Percentiles rank a stretch among this genome's conserved stretches.
phyloP scores from a whole-genome alignment of 225 moss, liverwort and hornwort genomes.

The Climacium dendroides region DNA sequence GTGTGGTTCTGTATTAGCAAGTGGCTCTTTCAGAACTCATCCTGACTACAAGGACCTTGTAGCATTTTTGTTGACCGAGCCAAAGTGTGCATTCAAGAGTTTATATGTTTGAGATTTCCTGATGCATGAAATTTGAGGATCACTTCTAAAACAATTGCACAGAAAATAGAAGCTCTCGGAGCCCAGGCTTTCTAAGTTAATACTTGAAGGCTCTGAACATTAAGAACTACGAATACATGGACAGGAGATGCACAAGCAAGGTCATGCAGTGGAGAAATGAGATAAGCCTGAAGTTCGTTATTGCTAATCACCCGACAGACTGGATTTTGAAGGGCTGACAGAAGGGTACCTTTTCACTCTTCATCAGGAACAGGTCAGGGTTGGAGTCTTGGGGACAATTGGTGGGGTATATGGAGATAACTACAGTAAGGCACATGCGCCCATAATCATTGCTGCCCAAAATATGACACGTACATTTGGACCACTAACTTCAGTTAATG shows the following conservation, averaged over 20 bases:
- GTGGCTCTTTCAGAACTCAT: not conserved
- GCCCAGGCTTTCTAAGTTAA: not conserved
- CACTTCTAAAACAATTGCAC: not conserved
- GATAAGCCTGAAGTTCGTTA: not conserved
- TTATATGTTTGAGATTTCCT: not conserved
- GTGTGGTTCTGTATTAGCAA: not conserved
- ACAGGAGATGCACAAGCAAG: not conserved
- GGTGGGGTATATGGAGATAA: not conserved
- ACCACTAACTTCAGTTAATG: too few species aligned
- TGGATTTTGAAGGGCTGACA: not conserved
- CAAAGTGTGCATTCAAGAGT: not conserved
- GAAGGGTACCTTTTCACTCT: not conserved
- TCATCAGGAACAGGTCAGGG: not conserved
- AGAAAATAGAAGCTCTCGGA: not conserved
- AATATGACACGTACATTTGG: not conserved
- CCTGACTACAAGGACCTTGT: not conserved
- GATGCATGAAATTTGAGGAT: not conserved
- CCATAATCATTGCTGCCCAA: too few species aligned
- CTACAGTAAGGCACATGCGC: not conserved
- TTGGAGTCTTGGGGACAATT: not conserved
- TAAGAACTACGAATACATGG: not conserved
- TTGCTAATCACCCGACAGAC: not conserved
- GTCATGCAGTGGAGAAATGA: not conserved
- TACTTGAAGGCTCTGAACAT: not conserved
- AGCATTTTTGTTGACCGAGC: not conserved